These are phyloP conservation scores for Aspergillus brasiliensis DNA, from an alignment of 2,329 filamentous ascomycete genomes.

Conservation along the genomic window DNA sequence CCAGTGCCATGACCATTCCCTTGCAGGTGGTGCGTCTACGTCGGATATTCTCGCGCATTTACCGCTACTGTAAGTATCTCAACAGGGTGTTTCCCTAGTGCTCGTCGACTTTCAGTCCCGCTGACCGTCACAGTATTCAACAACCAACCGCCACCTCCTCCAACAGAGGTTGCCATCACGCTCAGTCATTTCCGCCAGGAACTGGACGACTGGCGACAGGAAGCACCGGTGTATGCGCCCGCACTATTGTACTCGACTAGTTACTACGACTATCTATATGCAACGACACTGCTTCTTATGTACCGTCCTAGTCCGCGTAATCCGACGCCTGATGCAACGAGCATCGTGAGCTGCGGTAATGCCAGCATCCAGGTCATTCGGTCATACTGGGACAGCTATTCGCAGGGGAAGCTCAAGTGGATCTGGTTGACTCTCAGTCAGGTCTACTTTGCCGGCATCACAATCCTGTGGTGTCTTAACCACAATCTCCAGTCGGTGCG, in stretches of 20 bases:
- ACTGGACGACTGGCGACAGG: constrained; percentile 42
- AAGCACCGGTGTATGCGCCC: constrained; percentile 38
- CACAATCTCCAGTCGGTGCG: constrained; percentile 39
- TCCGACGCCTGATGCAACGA: constrained; percentile 38
- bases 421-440: constrained; percentile 45
- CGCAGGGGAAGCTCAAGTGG: constrained; percentile 44
- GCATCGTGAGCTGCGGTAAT: constrained; percentile 42
- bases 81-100: not conserved
- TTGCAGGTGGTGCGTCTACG: constrained; percentile 40
- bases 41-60: constrained; percentile 43
- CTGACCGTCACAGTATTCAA: constrained; percentile 35
- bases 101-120: not conserved
- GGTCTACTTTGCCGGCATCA: constrained; percentile 43
- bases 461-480: constrained; percentile 44
- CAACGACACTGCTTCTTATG: constrained; percentile 41
- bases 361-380: constrained; percentile 42
- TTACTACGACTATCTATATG: constrained; percentile 45
- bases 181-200: constrained; percentile 39
- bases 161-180: constrained; percentile 28
- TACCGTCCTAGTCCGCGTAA: constrained; percentile 43
- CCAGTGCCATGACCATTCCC: constrained; percentile 42
- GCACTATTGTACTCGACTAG: constrained; percentile 44
- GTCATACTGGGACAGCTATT: constrained; percentile 45
- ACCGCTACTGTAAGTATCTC: constrained; percentile 37
- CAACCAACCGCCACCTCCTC: constrained; percentile 33